These are phyloP conservation scores for Aspergillus piperis DNA, from an alignment of 2,329 filamentous ascomycete genomes.

Conservation along the genomic window DNA sequence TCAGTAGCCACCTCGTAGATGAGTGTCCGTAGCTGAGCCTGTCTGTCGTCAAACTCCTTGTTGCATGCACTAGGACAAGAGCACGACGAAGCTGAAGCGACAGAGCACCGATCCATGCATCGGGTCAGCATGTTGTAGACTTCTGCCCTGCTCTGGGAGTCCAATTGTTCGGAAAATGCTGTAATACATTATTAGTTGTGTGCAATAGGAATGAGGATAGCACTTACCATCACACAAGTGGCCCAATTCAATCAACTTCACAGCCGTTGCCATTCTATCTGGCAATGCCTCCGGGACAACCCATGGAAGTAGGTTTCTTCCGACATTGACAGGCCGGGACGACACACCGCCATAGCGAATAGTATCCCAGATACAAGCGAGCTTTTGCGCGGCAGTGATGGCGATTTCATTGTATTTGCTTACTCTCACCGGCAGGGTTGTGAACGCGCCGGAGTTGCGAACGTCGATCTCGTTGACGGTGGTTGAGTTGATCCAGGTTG, in stretches of 20 bases:
- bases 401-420: slow-evolving; percentile 3
- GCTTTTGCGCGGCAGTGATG: neutral
- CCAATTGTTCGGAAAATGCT: neutral
- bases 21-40: neutral
- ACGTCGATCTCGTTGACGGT: neutral
- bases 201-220: neutral
- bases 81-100: neutral
- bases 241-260: neutral
- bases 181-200: neutral
- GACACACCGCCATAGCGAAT: too few species aligned
- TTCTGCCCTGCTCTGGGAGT: neutral
- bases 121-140: neutral
- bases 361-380: neutral
- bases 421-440: neutral
- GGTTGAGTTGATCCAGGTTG: neutral
- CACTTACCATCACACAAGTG: neutral
- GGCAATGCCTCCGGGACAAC: neutral
- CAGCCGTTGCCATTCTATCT: neutral
- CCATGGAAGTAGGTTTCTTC: neutral
- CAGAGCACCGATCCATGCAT: neutral
- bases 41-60: neutral
- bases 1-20: neutral
- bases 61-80: neutral
- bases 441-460: slow-evolving; percentile 1
- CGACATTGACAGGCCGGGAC: neutral